Evolutionary conservation across 129 eudicot genomes (phyloP).

Genomic region (Pittosporum tobira): DNA sequence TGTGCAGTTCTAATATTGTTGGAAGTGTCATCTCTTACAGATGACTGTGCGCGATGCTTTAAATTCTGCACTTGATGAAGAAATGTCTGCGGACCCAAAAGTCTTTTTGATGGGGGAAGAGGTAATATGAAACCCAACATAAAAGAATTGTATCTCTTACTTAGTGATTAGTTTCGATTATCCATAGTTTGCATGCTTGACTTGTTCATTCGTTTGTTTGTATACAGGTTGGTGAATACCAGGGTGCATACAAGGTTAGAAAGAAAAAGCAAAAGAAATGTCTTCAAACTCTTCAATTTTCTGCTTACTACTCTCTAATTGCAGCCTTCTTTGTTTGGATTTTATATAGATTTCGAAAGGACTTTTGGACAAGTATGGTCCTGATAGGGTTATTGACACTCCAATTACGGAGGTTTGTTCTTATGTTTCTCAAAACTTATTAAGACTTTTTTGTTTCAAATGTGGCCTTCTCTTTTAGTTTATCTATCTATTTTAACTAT

Average conservation of each 20-base stretch:
- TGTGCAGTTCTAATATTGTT: background rate
- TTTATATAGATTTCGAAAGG: constrained; percentile 62
- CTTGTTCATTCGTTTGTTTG: background rate
- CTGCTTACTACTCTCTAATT: background rate
- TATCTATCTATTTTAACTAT: background rate
- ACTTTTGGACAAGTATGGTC: constrained; percentile 87
- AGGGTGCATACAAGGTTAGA: constrained; percentile 97
- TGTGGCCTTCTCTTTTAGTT: background rate
- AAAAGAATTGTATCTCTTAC: background rate
- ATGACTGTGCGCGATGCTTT: constrained; percentile 92
- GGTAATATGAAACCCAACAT: constrained; percentile 24
- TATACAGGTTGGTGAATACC: constrained; percentile 92
- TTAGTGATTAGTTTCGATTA: background rate
- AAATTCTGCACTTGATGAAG: constrained; percentile 93
- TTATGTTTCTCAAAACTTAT: background rate
- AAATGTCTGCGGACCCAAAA: constrained; percentile 93
- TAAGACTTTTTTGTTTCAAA: background rate
- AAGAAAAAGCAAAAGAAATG: background rate
- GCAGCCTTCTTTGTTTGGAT: constrained; percentile 5
- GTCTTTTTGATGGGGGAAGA: constrained; percentile 97
- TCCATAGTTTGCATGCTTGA: background rate
- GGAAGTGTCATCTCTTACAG: constrained; percentile 21
- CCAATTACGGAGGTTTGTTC: constrained; percentile 86
- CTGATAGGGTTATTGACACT: constrained; percentile 87
- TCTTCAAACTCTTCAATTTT: background rate